phyloP scores from a whole-genome alignment of 1,139 yeast genomes.

The Ogataea hybrid region DNA sequence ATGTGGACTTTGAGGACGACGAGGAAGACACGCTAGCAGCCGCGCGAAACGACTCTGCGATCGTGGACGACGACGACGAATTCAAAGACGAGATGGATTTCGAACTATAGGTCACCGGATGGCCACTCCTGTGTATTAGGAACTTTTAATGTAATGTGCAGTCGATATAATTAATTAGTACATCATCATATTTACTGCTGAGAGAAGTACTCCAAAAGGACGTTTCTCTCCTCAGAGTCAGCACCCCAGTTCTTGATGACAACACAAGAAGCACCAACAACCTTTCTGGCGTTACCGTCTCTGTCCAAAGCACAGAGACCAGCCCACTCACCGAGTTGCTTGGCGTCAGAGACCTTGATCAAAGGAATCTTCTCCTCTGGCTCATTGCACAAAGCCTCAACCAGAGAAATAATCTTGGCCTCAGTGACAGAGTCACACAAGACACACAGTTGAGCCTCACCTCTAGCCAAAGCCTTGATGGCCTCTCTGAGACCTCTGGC shows the following conservation, averaged over 20 bases:
- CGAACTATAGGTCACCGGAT: slow-evolving; percentile 22
- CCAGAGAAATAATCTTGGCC: slow-evolving; percentile 94
- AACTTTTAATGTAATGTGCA: neutral
- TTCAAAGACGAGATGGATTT: slow-evolving; percentile 33
- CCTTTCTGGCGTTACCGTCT: slow-evolving; percentile 99
- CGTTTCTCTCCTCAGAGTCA: slow-evolving; percentile 97
- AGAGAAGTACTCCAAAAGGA: slow-evolving; percentile 95
- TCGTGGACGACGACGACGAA: slow-evolving; percentile 38
- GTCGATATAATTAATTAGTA: slow-evolving; percentile 1
- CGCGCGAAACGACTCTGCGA: slow-evolving; percentile 31
- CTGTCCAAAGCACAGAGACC: slow-evolving; percentile 99
- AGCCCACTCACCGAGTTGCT: slow-evolving; percentile 99
- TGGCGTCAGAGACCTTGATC: slow-evolving; percentile 99
- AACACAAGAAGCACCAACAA: slow-evolving; percentile 99
- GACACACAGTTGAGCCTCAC: slow-evolving; percentile 98
- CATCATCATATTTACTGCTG: slow-evolving; percentile 55
- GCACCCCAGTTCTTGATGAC: slow-evolving; percentile 99
- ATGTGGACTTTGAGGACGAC: slow-evolving; percentile 94
- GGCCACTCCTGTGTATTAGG: slow-evolving; percentile 4
- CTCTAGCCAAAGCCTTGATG: slow-evolving; percentile 96
- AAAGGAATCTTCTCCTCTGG: slow-evolving; percentile 94
- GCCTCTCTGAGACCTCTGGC: slow-evolving; percentile 99
- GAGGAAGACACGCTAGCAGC: slow-evolving; percentile 47
- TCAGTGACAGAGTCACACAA: slow-evolving; percentile 98
- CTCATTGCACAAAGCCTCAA: slow-evolving; percentile 99